phyloP scores from a whole-genome alignment of 306 rosid genomes.

The Cucurbita ficifolia region DNA sequence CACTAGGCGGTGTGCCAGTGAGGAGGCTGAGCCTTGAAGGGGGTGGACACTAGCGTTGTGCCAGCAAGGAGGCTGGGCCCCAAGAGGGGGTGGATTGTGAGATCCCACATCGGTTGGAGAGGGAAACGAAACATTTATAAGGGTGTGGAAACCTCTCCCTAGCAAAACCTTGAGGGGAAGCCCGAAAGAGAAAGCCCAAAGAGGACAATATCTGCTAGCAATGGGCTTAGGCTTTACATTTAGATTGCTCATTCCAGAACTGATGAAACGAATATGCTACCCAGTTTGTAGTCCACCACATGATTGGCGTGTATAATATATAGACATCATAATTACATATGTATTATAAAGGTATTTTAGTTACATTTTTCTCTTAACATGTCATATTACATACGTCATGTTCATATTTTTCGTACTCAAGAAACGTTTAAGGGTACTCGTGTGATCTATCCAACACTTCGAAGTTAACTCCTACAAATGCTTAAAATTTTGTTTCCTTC shows the following conservation, averaged over 20 bases:
- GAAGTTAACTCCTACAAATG: not conserved
- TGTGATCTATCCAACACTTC: not conserved
- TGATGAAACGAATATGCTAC: not conserved
- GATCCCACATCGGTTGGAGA: no score
- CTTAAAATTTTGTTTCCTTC: not conserved
- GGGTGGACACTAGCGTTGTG: no score
- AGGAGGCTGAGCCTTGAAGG: no score
- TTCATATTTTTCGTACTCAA: not conserved
- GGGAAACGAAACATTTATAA: no score
- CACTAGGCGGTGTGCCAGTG: no score
- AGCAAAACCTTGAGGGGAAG: no score
- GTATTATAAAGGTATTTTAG: not conserved
- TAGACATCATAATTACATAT: not conserved
- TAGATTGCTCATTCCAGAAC: not conserved
- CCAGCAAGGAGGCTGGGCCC: no score
- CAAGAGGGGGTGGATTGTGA: no score
- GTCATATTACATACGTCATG: not conserved
- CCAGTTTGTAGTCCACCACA: not conserved
- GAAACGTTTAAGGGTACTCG: not conserved
- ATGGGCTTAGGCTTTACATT: no score
- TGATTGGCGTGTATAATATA: not conserved
- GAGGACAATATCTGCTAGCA: no score
- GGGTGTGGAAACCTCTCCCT: no score
- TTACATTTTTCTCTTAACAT: not conserved
- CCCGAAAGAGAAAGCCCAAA: no score